Evolutionary conservation across 2,329 filamentous ascomycete species (phyloP).

Genomic region (Pseudogymnoascus sp.): DNA sequence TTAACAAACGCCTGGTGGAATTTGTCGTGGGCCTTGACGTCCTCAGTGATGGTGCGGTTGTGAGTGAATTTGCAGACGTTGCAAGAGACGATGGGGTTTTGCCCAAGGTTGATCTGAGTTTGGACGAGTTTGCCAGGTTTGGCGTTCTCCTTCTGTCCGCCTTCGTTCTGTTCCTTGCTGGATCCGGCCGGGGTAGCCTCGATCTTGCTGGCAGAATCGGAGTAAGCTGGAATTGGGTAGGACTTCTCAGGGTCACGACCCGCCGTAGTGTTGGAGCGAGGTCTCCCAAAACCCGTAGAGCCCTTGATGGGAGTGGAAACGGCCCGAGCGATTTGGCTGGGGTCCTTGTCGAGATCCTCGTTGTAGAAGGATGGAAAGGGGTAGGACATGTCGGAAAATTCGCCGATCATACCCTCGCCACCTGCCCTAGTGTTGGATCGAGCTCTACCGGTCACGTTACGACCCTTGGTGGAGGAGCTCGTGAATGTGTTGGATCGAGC

Average conservation of each 20-base stretch:
- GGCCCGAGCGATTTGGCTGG: too few relatives aligned
- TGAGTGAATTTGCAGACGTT: background rate
- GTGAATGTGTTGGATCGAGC: background rate
- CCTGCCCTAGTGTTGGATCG: constrained; percentile 1
- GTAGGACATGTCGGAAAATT: background rate
- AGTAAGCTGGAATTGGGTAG: background rate
- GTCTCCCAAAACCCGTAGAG: background rate
- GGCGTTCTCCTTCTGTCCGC: constrained; percentile 34
- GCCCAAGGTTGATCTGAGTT: constrained; percentile 9
- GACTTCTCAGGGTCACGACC: background rate
- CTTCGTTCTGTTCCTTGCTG: background rate
- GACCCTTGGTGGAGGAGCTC: background rate
- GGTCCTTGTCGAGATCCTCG: background rate
- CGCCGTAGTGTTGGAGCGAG: background rate
- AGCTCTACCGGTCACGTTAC: background rate
- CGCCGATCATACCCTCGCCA: background rate
- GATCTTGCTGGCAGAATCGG: background rate
- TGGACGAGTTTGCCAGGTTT: constrained; percentile 16
- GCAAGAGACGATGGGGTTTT: background rate
- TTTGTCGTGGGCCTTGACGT: constrained; percentile 6
- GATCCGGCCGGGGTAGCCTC: constrained; percentile 13
- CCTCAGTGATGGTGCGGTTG: constrained; percentile 3
- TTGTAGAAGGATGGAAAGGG: constrained; percentile 18
- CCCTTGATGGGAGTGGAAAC: background rate
- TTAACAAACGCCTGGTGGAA: constrained; percentile 8